Evolutionary conservation across 495 filamentous ascomycete species (phyloP).

Genomic region (Neurospora sp.): DNA sequence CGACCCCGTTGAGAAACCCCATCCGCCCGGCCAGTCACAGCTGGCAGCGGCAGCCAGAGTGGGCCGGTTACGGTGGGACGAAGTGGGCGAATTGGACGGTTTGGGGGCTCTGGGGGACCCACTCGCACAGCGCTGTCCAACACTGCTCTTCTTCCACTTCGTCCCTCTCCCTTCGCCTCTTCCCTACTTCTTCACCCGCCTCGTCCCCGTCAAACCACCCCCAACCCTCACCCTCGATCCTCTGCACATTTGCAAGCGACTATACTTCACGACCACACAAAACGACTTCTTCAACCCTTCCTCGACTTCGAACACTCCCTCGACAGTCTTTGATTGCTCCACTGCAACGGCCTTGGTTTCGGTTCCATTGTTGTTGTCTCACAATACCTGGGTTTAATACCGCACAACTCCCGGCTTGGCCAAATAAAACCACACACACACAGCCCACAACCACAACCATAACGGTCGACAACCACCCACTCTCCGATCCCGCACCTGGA

Average conservation of each 20-base stretch:
- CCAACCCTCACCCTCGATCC: background rate
- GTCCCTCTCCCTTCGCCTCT: constrained; percentile 25
- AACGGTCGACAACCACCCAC: constrained; percentile 16
- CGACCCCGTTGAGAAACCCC: background rate
- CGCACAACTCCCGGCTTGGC: constrained; percentile 15
- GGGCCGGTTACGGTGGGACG: background rate
- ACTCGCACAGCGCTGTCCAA: constrained; percentile 18
- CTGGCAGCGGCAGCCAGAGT: background rate
- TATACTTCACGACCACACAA: background rate
- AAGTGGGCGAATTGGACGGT: background rate
- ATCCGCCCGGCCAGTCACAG: background rate
- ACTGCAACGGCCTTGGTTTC: constrained; percentile 5
- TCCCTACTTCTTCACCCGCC: constrained; percentile 20
- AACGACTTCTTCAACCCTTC: background rate
- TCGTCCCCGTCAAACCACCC: constrained; percentile 18
- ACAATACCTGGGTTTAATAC: constrained; percentile 11
- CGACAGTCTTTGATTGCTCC: background rate
- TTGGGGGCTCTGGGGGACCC: background rate
- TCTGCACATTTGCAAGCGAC: background rate
- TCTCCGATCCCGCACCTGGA: constrained; percentile 13
- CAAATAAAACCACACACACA: constrained; percentile 9
- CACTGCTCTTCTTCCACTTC: constrained; percentile 18
- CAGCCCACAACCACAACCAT: constrained; percentile 9
- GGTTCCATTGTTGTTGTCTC: constrained; percentile 23
- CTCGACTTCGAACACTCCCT: background rate